phyloP scores from a whole-genome alignment of 2,329 filamentous ascomycete genomes.

The Claviceps sp. region DNA sequence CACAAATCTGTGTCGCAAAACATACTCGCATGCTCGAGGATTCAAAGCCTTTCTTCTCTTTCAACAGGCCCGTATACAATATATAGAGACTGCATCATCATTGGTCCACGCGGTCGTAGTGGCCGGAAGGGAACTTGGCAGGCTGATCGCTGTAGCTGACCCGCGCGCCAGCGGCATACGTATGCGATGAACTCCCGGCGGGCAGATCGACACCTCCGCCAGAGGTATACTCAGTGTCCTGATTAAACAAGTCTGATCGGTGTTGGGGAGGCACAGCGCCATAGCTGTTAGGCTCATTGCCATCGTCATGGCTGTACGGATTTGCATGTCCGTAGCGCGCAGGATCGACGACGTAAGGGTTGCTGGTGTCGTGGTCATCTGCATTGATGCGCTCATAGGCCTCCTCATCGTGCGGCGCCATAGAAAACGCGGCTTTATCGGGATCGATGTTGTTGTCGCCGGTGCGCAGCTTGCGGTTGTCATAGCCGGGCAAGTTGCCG shows the following conservation, averaged over 20 bases:
- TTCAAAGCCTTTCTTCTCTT: too few relatives aligned
- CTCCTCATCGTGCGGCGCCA: conserved; percentile 53
- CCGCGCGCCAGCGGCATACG: conserved; percentile 15
- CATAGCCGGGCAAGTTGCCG: conserved; percentile 48
- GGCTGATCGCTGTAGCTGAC: conserved; percentile 34
- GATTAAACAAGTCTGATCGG: conserved; percentile 33
- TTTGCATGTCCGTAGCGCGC: conserved; percentile 24
- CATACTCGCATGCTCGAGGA: not conserved
- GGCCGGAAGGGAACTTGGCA: conserved; percentile 40
- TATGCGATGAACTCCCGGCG: conserved; percentile 8
- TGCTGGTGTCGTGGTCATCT: conserved; percentile 36
- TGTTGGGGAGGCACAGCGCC: conserved; percentile 21
- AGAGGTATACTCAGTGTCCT: conserved; percentile 34
- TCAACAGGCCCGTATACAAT: too few relatives aligned
- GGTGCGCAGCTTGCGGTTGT: conserved; percentile 29
- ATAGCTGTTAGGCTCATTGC: conserved; percentile 26
- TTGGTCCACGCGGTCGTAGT: conserved; percentile 40
- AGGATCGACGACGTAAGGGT: conserved; percentile 16
- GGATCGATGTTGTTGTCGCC: conserved; percentile 45
- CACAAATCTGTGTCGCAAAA: not conserved
- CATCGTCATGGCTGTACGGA: conserved; percentile 25
- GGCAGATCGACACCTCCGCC: conserved; percentile 15
- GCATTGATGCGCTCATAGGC: conserved; percentile 48
- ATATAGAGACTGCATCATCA: conserved; percentile 6
- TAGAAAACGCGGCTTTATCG: conserved; percentile 56